Percentiles rank a stretch among this genome's conserved stretches.
Conservation (phyloP, 768 basidiomycete species). For the Panaeolus cyanescens region DNA sequence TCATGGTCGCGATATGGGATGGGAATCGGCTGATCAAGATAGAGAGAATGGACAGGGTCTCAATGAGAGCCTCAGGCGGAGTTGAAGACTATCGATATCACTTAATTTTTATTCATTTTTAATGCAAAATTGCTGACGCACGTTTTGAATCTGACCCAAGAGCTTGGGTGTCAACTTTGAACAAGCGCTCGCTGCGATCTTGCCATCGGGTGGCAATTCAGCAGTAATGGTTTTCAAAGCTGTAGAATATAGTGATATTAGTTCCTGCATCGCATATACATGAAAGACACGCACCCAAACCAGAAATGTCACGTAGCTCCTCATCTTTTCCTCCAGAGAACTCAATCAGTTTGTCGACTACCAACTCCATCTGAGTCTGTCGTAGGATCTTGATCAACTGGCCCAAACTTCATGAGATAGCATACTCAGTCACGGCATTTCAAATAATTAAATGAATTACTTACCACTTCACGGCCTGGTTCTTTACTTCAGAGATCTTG, state of each 20-base stretch:
- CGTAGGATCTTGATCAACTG: slow-evolving; percentile 89
- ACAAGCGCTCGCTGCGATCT: slow-evolving; percentile 77
- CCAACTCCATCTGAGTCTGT: slow-evolving; percentile 78
- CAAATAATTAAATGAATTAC: slow-evolving; percentile 16
- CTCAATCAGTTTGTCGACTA: slow-evolving; percentile 88
- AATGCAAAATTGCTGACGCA: slow-evolving; percentile 30
- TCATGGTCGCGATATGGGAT: slow-evolving; percentile 55
- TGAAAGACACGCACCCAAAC: slow-evolving; percentile 64
- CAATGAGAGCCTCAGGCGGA: slow-evolving; percentile 80
- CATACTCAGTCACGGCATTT: not conserved
- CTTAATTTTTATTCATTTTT: not conserved
- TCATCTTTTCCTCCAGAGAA: slow-evolving; percentile 88
- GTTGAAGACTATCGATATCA: slow-evolving; percentile 50
- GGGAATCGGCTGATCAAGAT: slow-evolving; percentile 89
- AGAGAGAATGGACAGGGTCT: slow-evolving; percentile 82
- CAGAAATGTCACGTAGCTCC: slow-evolving; percentile 92
- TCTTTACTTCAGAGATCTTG: slow-evolving; percentile 97
- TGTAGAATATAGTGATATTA: no score
- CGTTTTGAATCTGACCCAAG: slow-evolving; percentile 76
- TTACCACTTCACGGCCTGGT: slow-evolving; percentile 94
- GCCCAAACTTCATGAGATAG: slow-evolving; percentile 60
- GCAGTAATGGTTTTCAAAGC: slow-evolving; percentile 95
- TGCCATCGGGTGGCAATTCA: slow-evolving; percentile 83
- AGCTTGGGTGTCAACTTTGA: slow-evolving; percentile 85
- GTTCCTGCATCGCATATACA: no score